Evolutionary conservation across 208 protist genomes (phyloP).

Genomic region (Zelonia costaricensis): DNA sequence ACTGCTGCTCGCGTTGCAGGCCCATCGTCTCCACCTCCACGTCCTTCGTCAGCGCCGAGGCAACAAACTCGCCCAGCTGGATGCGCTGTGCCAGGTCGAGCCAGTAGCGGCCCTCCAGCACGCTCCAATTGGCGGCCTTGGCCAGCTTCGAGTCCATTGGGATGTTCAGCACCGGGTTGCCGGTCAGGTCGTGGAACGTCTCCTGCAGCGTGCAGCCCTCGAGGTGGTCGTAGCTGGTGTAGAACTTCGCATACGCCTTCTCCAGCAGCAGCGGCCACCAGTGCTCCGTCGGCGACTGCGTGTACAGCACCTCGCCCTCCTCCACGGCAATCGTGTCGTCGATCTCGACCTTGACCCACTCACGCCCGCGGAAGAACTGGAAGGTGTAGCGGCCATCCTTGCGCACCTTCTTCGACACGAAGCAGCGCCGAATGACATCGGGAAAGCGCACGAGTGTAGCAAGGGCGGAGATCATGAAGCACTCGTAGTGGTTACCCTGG

Average conservation of each 20-base stretch:
- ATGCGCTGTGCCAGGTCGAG: conserved; percentile 68
- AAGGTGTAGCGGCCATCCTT: conserved; percentile 87
- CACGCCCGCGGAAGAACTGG: conserved; percentile 70
- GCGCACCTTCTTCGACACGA: conserved; percentile 77
- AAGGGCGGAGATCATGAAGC: conserved; percentile 78
- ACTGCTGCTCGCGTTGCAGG: conserved; percentile 75
- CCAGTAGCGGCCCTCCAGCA: conserved; percentile 49
- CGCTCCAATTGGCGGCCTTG: conserved; percentile 57
- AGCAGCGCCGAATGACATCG: conserved; percentile 80
- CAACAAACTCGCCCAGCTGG: conserved; percentile 51
- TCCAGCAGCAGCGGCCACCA: conserved; percentile 88
- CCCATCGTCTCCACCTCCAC: conserved; percentile 59
- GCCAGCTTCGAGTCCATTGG: conserved; percentile 67
- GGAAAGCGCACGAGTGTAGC: conserved; percentile 66
- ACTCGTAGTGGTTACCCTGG: conserved; percentile 85
- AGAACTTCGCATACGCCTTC: conserved; percentile 93
- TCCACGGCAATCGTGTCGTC: conserved; percentile 72
- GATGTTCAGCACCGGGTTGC: conserved; percentile 76
- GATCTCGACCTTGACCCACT: conserved; percentile 85
- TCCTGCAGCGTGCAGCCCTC: conserved; percentile 80
- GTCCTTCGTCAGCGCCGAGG: conserved; percentile 62
- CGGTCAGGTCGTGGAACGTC: conserved; percentile 81
- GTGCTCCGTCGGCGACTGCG: conserved; percentile 64
- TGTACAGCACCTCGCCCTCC: conserved; percentile 61
- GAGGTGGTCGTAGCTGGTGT: conserved; percentile 71